phyloP scores from a whole-genome alignment of 192 early-diverging fungal species.

The Backusella tuberculispora region DNA sequence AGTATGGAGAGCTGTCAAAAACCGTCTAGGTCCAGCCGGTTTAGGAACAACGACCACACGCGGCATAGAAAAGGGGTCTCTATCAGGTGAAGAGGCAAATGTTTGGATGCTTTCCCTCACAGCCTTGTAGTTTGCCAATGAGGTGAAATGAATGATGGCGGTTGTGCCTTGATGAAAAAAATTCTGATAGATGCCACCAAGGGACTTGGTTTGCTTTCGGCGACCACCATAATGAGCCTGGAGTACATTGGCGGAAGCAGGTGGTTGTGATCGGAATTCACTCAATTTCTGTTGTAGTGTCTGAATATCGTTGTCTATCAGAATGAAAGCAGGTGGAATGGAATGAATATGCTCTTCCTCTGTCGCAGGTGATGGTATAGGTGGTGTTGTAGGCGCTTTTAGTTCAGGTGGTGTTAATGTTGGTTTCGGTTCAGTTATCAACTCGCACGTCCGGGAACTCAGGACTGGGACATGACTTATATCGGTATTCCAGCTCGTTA shows the following conservation, averaged over 20 bases:
- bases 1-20: constrained; percentile 61
- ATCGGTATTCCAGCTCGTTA: constrained; percentile 57
- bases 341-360: constrained; percentile 41
- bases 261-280: constrained; percentile 40
- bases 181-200: constrained; percentile 12
- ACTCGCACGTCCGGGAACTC: not conserved
- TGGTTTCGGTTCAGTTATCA: not conserved
- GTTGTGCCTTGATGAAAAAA: constrained; percentile 46
- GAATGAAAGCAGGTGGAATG: constrained; percentile 52
- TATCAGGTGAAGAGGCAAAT: constrained; percentile 22
- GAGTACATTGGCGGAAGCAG: constrained; percentile 18
- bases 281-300: constrained; percentile 51
- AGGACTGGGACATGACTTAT: constrained; percentile 48
- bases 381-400: not conserved
- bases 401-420: not conserved
- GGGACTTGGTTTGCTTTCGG: constrained; percentile 24
- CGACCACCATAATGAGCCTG: constrained; percentile 20
- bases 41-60: constrained; percentile 64
- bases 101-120: constrained; percentile 52
- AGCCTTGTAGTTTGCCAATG: constrained; percentile 54
- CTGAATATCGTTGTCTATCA: constrained; percentile 62
- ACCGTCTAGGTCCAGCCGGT: constrained; percentile 62
- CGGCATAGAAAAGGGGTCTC: constrained; percentile 39
- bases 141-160: constrained; percentile 62
- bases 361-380: constrained; percentile 32